Evolutionary conservation across 164 flowering plant genomes (phyloP).

Genomic region (Kingdonia uniflora): DNA sequence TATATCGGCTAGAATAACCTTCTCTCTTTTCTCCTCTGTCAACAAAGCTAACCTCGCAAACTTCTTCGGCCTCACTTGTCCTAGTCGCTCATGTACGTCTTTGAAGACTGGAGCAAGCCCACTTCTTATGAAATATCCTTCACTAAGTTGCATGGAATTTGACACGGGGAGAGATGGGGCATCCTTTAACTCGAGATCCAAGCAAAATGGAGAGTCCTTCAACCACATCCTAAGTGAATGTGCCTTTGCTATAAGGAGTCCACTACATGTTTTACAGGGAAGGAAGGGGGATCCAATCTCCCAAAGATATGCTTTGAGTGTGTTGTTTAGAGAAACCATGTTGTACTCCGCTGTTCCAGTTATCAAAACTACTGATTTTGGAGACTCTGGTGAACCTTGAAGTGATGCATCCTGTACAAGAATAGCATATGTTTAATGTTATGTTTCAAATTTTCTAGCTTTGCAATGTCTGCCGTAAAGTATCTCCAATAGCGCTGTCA

Average conservation of each 20-base stretch:
- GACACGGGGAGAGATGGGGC: constrained; percentile 54
- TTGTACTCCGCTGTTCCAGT: constrained; percentile 91
- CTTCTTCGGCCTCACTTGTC: constrained; percentile 69
- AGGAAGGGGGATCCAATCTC: constrained; percentile 99
- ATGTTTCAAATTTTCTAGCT: too few relatives aligned
- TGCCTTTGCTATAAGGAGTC: constrained; percentile 78
- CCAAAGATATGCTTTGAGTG: constrained; percentile 83
- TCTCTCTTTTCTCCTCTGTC: constrained; percentile 62
- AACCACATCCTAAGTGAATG: constrained; percentile 95
- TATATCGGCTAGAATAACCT: constrained; percentile 63
- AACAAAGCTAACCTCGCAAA: constrained; percentile 81
- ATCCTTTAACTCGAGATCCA: constrained; percentile 86
- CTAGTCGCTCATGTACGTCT: constrained; percentile 66
- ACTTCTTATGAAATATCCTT: constrained; percentile 80
- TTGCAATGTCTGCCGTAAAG: too few relatives aligned
- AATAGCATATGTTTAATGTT: too few relatives aligned
- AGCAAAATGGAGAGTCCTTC: constrained; percentile 94
- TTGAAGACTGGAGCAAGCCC: constrained; percentile 86
- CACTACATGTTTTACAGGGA: constrained; percentile 75
- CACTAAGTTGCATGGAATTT: constrained; percentile 80
- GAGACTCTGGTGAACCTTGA: constrained; percentile 79
- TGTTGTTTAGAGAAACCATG: constrained; percentile 66
- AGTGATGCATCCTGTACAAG: constrained; percentile 80
- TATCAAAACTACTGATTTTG: constrained; percentile 84
- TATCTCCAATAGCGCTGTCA: too few relatives aligned